Base-by-base conservation (phyloP, 1,284 basidiomycete genomes). In the Boletellus dicymbophilus region DNA sequence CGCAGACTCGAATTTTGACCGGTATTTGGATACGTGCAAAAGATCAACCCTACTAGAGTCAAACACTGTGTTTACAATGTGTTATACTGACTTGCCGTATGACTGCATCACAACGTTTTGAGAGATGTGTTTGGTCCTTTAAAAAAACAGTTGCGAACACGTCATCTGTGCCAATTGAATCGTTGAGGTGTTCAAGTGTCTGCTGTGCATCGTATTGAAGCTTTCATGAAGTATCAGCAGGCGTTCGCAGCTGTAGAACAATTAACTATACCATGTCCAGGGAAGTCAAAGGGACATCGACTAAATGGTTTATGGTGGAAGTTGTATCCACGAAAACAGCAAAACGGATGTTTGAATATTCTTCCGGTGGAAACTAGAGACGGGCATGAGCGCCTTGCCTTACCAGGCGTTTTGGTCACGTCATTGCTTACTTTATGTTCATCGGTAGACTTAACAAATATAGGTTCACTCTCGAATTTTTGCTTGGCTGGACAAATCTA, bases 291-390 rank as follows among this genome's bases (percentile, higher is more conserved):
- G 93, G 88, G 43, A 95, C 80, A 12, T 80, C 85, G 0, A 84
- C 82, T n/a, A 98, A 70, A 15, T 97, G 62, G 65, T 99, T 99
- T 46, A 93, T 74, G 2, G 76, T 78, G 0, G 92, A 93, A 0
- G 85, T 81, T 1, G 88, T 82, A 60, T 97, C 95, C 1, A 97
- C 86, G 37, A 98, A 84, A 9, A 88, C 78, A 15, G 79, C 75
- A 4, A 73, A 72, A 51, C 81, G 70, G 33, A 72, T 66, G 26
- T 70, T 68, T 20, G 62, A 55, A 59, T 88, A 90, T 39, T 82
- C 80, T 36, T 80, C 76, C 23, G 77, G 73, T 10, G 73, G 50
- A 57, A 79, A 87, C 84, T 86, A 60, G 46, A 41, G 44, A 45
- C 33, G n/a, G 18, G 36, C 37, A 37, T 43, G 16, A 60, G 38